Evolutionary conservation across 805 yeast genomes (phyloP), one percentile per base, ranked within the genome.

Genomic region (Teunomyces lycoperdinae): DNA sequence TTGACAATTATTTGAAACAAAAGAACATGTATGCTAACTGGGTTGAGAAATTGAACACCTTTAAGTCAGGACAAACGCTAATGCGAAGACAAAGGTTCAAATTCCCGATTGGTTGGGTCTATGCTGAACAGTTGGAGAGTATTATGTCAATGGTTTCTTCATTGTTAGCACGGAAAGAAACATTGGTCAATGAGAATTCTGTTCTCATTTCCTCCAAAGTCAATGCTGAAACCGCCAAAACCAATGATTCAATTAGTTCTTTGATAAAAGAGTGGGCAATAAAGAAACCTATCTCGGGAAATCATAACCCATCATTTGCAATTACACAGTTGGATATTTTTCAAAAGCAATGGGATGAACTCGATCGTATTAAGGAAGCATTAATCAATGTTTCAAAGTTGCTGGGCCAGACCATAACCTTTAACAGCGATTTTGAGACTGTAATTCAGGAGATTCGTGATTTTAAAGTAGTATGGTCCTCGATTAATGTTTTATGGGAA

Each of bases 401-500:
- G 67, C 13, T 64, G 74, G 26, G 66, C 61, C 17, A 54, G 72
- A 68, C 73, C 0, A 46, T 75, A 1, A 52, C 52, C 0, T 44
- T 62, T 0, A 48, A 52, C 11, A 62, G 54, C 5, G 64, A 64
- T 11, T 51, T 82, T 0, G 50, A 55, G 0, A 55, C 56, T 0
- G 55, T 76, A 2, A 17, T 60, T 0, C 76, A 71, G 3, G 94
- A 87, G 51, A 64, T 87, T 1, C 48, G 54, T 0, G 87, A 84
- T 42, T 71, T 84, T 32, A 77, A 71, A 48, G 57, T 75, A 1
- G 89, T 85, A 1, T 88, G 95, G 95, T 56, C 71, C 1, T 70
- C 85, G 0, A 70, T 89, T 31, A 77, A 79, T 40, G 61, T 73
- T 0, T 62, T 86, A 1, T 78, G 81, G 75, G 64, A 64, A 4